These are phyloP conservation scores for Ramalina intermedia DNA, from an alignment of 495 filamentous ascomycete genomes.

Conservation along the genomic window DNA sequence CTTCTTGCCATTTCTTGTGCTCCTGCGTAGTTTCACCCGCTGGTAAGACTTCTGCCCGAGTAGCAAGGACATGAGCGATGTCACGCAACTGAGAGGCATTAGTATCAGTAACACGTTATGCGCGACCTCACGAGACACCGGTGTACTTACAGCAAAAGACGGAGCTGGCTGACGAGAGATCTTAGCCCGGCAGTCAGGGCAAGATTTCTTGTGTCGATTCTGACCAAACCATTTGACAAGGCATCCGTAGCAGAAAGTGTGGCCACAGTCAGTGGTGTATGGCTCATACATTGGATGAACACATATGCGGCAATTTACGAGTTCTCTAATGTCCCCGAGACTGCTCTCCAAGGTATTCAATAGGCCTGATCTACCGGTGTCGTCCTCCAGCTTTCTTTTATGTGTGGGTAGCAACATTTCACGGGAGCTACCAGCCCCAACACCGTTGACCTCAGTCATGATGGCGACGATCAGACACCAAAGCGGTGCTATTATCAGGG, in stretches of 20 bases:
- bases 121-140: not conserved
- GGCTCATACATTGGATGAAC: constrained; percentile 57
- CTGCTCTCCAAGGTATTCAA: constrained; percentile 34
- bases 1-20: constrained; percentile 40
- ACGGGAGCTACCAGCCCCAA: not conserved
- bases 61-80: constrained; percentile 51
- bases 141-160: constrained; percentile 46
- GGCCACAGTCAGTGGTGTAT: constrained; percentile 55
- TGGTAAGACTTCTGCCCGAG: constrained; percentile 47
- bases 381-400: not conserved
- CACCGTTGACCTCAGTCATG: no score
- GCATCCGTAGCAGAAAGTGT: constrained; percentile 66
- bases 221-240: constrained; percentile 50
- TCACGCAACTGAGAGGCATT: constrained; percentile 40
- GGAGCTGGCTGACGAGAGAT: constrained; percentile 49
- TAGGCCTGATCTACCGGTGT: constrained; percentile 13
- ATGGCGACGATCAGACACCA: no score
- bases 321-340: constrained; percentile 32
- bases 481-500: no score
- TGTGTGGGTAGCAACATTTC: not conserved
- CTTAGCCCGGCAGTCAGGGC: constrained; percentile 52
- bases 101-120: constrained; percentile 2
- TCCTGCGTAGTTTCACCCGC: constrained; percentile 47
- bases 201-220: constrained; percentile 48
- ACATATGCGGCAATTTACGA: constrained; percentile 55